Percentiles rank a stretch among this genome's conserved stretches.
phyloP scores from a whole-genome alignment of 805 yeast species.

The Blastobotrys terrestris region DNA sequence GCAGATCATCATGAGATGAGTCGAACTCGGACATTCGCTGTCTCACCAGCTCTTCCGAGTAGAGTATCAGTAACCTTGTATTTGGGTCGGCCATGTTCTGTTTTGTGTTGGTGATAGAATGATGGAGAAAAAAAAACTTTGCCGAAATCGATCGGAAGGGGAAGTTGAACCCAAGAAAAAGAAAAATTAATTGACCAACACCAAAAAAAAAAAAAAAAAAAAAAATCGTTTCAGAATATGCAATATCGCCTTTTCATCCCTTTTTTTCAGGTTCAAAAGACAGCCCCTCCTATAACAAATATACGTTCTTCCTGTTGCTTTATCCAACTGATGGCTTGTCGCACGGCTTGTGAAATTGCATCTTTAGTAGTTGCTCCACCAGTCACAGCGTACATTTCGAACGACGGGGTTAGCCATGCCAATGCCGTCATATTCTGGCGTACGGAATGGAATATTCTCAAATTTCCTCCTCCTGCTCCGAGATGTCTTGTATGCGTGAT shows the following conservation, averaged over 20 bases:
- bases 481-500: conserved; percentile 25
- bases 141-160: background rate
- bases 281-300: conserved; percentile 70
- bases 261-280: too few relatives aligned
- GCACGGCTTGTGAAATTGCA: conserved; percentile 54
- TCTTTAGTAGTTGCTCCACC: conserved; percentile 53
- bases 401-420: conserved; percentile 52
- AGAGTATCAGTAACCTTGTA: conserved; percentile 2
- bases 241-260: too few relatives aligned
- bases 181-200: background rate
- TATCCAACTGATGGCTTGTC: conserved; percentile 70
- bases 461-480: conserved; percentile 13
- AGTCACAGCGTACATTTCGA: conserved; percentile 57
- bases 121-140: background rate
- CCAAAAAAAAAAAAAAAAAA: background rate
- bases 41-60: conserved; percentile 14
- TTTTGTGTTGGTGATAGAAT: background rate
- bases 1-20: conserved; percentile 29
- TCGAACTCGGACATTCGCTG: conserved; percentile 25
- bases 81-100: background rate
- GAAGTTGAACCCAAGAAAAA: background rate
- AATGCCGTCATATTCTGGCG: conserved; percentile 33
- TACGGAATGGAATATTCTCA: conserved; percentile 24
- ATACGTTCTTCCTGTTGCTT: conserved; percentile 60
- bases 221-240: background rate